Conservation (phyloP, 2,329 filamentous ascomycete species). For the Fusarium euwallaceae region DNA sequence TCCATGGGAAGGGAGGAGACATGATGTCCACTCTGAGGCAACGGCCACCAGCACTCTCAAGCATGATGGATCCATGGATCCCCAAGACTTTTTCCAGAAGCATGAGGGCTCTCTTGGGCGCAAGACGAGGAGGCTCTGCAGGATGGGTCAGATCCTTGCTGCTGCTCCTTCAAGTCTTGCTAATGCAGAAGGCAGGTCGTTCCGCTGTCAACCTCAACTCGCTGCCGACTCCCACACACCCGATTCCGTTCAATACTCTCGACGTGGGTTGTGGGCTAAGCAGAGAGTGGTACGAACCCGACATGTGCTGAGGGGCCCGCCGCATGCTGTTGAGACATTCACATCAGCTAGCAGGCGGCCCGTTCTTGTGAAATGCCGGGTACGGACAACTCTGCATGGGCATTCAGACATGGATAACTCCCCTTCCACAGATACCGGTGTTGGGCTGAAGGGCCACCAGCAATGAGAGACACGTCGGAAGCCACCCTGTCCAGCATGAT, state of each 20-base stretch:
- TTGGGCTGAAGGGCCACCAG: background rate
- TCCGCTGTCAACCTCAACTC: background rate
- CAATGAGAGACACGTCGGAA: background rate
- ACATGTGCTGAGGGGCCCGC: conserved; percentile 13
- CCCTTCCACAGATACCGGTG: background rate
- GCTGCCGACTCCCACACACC: conserved; percentile 16
- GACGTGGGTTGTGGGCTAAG: conserved; percentile 17
- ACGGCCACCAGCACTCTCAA: conserved; percentile 9
- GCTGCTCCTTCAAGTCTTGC: background rate
- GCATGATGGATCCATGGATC: conserved; percentile 24
- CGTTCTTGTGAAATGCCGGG: conserved; percentile 5
- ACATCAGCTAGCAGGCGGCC: conserved; percentile 2
- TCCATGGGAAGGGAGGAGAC: conserved; percentile 30
- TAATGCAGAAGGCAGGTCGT: background rate
- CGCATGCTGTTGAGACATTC: conserved; percentile 14
- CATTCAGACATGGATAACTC: conserved; percentile 3
- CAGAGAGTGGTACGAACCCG: conserved; percentile 25
- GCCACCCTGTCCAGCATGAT: background rate
- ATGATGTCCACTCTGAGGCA: conserved; percentile 32
- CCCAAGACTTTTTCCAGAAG: conserved; percentile 30
- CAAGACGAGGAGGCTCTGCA: background rate
- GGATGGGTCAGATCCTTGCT: background rate
- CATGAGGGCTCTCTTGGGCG: background rate
- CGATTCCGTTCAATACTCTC: conserved; percentile 7
- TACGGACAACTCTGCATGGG: background rate